These are phyloP conservation scores for Penicillium bialowiezense DNA, from an alignment of 495 filamentous ascomycete species.

Conservation along the genomic window DNA sequence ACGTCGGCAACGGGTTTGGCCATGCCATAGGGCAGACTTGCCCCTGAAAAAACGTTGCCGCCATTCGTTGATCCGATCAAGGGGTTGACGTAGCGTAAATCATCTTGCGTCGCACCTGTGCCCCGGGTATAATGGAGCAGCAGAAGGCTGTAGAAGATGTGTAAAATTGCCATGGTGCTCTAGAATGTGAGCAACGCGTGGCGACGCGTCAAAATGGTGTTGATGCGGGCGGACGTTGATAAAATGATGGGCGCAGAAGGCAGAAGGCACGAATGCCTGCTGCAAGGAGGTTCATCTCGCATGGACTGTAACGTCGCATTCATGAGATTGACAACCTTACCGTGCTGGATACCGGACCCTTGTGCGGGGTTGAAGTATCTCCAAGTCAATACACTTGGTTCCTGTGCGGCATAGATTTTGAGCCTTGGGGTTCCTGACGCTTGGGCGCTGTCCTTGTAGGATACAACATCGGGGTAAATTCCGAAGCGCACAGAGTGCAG, in stretches of 20 bases:
- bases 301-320: conserved; percentile 7
- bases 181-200: background rate
- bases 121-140: conserved; percentile 1
- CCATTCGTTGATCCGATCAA: conserved; percentile 56
- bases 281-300: conserved; percentile 1
- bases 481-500: too few species aligned
- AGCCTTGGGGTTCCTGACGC: background rate
- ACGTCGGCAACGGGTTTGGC: conserved; percentile 74
- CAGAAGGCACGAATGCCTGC: background rate
- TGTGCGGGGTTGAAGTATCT: conserved; percentile 7
- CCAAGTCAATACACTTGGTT: background rate
- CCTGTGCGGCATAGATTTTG: background rate
- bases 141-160: background rate
- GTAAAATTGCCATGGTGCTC: background rate
- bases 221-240: background rate
- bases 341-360: background rate
- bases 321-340: background rate
- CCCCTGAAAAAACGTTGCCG: conserved; percentile 70
- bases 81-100: conserved; percentile 43
- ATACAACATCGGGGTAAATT: too few species aligned
- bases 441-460: background rate
- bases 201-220: background rate
- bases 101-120: conserved; percentile 15
- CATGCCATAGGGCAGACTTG: conserved; percentile 71
- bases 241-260: background rate